These are phyloP conservation scores for Trypanosomatidae sp. DNA, from an alignment of 208 protist genomes.

Conservation along the genomic window DNA sequence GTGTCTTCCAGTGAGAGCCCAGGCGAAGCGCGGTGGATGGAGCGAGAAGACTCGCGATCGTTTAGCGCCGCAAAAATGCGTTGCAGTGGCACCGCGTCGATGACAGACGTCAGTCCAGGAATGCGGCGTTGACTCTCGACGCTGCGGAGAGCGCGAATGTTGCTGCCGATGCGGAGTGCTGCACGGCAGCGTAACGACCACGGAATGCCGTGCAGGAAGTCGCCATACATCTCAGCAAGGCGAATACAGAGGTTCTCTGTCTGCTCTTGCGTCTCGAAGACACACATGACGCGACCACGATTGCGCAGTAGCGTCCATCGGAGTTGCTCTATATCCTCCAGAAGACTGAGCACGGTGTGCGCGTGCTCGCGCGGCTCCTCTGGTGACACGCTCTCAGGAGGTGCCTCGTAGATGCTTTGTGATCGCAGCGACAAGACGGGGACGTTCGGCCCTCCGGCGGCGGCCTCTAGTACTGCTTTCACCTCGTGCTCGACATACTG, in stretches of 20 bases:
- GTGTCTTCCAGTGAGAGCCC: constrained; percentile 47
- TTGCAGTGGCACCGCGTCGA: constrained; percentile 55
- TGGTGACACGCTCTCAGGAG: background rate
- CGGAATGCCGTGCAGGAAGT: constrained; percentile 40
- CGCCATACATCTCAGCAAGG: constrained; percentile 36
- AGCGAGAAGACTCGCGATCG: constrained; percentile 78
- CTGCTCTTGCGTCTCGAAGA: constrained; percentile 26
- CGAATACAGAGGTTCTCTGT: constrained; percentile 21
- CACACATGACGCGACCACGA: constrained; percentile 9
- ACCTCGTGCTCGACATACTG: constrained; percentile 56
- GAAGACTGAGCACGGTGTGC: constrained; percentile 61
- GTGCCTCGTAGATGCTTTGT: constrained; percentile 32
- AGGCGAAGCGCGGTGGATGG: constrained; percentile 57
- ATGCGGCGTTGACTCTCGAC: constrained; percentile 69
- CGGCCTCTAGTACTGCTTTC: constrained; percentile 37
- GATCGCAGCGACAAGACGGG: constrained; percentile 38
- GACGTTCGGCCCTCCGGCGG: constrained; percentile 5
- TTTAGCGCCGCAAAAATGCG: constrained; percentile 77
- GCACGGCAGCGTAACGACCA: constrained; percentile 47
- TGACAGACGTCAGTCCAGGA: constrained; percentile 25
- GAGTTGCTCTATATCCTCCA: constrained; percentile 77
- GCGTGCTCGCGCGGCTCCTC: constrained; percentile 64
- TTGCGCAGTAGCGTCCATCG: constrained; percentile 45
- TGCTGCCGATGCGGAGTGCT: constrained; percentile 68
- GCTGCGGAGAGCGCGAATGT: constrained; percentile 74